Evolutionary conservation across 768 basidiomycete species (phyloP).

Genomic region (Podaxis carcinomalis): DNA sequence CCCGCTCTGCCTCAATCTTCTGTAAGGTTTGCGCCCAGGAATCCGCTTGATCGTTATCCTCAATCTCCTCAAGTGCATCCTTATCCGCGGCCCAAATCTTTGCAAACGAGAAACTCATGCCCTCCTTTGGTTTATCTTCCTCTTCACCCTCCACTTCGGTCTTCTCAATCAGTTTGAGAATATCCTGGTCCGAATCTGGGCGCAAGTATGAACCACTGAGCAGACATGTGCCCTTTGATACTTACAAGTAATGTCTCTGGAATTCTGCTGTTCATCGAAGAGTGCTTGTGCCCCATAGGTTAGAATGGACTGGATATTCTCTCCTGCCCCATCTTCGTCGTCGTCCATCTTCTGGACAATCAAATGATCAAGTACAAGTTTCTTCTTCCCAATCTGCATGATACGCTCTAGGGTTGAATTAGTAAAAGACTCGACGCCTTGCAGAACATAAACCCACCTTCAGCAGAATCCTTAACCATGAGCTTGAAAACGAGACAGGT

Average conservation of each 20-base stretch:
- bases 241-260: constrained; percentile 70
- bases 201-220: background rate
- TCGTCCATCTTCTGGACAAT: constrained; percentile 97
- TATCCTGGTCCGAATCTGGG: constrained; percentile 73
- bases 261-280: constrained; percentile 51
- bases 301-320: constrained; percentile 85
- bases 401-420: constrained; percentile 64
- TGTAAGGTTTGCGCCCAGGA: constrained; percentile 80
- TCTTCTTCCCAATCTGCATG: constrained; percentile 91
- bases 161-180: constrained; percentile 83
- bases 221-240: background rate
- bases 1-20: constrained; percentile 40
- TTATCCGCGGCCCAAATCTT: constrained; percentile 89
- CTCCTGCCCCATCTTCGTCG: constrained; percentile 63
- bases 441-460: constrained; percentile 44
- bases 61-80: constrained; percentile 63
- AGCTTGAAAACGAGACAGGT: constrained; percentile 94
- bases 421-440: background rate
- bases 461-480: constrained; percentile 92
- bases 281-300: constrained; percentile 85
- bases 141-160: constrained; percentile 71
- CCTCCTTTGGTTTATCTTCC: constrained; percentile 43
- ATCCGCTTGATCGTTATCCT: constrained; percentile 59
- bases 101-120: constrained; percentile 79
- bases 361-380: constrained; percentile 88